These are phyloP conservation scores for Alternaria gaisen DNA, from an alignment of 2,329 filamentous ascomycete genomes.

Conservation along the genomic window DNA sequence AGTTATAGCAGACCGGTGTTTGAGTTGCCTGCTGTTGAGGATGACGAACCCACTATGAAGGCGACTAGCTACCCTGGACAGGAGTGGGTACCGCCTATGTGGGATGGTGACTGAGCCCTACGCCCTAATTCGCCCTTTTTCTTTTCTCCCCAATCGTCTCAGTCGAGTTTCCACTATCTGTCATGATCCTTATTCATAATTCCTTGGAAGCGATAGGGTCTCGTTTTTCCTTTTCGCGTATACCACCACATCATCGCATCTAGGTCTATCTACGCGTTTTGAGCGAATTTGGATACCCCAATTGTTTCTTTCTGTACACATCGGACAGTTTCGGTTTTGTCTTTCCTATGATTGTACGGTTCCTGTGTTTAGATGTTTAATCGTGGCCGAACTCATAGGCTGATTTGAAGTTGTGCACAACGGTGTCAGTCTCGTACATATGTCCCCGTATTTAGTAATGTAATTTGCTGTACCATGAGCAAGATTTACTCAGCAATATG, in stretches of 20 bases:
- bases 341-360: conserved; percentile 4
- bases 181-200: neutral
- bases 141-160: neutral
- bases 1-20: conserved; percentile 38
- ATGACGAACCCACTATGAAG: conserved; percentile 67
- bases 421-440: neutral
- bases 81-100: conserved; percentile 68
- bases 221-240: neutral
- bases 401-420: neutral
- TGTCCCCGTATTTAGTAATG: neutral
- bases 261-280: conserved; percentile 7
- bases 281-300: conserved; percentile 36
- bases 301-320: conserved; percentile 8
- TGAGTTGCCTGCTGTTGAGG: conserved; percentile 51
- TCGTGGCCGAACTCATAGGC: neutral
- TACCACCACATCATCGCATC: conserved; percentile 4
- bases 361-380: neutral
- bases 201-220: neutral
- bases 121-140: neutral
- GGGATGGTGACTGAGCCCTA: conserved; percentile 44
- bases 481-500: neutral
- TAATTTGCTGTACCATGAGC: neutral
- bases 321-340: neutral
- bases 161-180: neutral
- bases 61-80: conserved; percentile 75